Evolutionary conservation across 2,329 filamentous ascomycete genomes (phyloP), one percentile per base, ranked within the genome.

Genomic region (Calonectria leucothoes): DNA sequence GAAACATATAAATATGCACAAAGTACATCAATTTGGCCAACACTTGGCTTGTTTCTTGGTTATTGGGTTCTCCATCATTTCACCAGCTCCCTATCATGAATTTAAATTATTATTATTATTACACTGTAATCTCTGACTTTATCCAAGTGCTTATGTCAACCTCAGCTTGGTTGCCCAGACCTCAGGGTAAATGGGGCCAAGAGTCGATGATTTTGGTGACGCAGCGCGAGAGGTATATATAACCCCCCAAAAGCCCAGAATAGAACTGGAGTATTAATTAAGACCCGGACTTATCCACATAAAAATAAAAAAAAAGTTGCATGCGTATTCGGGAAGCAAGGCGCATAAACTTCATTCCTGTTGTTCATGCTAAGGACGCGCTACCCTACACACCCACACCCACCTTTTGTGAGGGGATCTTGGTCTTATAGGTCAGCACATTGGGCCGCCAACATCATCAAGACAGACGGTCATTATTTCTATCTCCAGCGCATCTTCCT

Each of bases 381-480:
- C 55, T 61, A 61, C 55, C 55, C 55, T 61, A 61, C 33, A 61
- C 55, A 39, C 10, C 15, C 33, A 14, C 55, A 39, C 55, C 55
- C 55, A 61, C 55, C 37, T 39, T 52, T 6, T 52, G 49, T 39
- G 55, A 61, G 55, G 23, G 39, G 23, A 48, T 65, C 33, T 65
- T 29, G 27, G 59, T 49, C 55, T 61, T 37, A 61, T 61, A 61
- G 55, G 55, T 39, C 55, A 61, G 55, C 33, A 23, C 55, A 33
- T 71, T 37, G 31, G 69, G 51, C 25, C 39, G 51, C 61, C 51
- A 71, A 39, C 49, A 66, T 23, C 37, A 59, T 37, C n/a, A 63
- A 42, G 10, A 14, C 29, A 42, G 10, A 14, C 29, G 12, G 45
- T 25, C n/a, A 59, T 39, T 61, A 29, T 61, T 61, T 35, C 29